Evolutionary conservation across 2,329 filamentous ascomycete species (phyloP).

Genomic region (Aspergillus texensis): DNA sequence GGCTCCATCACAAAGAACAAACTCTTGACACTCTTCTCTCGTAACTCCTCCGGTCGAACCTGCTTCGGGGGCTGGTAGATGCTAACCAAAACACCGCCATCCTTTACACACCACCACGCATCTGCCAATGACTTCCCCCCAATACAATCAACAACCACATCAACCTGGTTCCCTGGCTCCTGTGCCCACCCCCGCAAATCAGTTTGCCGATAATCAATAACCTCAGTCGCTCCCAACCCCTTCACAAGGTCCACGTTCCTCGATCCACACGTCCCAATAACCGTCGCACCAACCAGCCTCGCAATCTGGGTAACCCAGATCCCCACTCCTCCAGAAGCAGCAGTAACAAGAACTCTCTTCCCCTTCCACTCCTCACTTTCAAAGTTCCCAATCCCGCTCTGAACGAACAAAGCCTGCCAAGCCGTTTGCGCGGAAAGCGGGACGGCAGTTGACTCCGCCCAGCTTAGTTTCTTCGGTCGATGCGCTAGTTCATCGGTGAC

Average conservation of each 20-base stretch:
- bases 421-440: slow-evolving; percentile 47
- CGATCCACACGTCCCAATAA: slow-evolving; percentile 44
- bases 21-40: slow-evolving; percentile 31
- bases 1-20: slow-evolving; percentile 49
- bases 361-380: slow-evolving; percentile 23
- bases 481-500: slow-evolving; percentile 41
- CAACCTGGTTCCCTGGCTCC: slow-evolving; percentile 34
- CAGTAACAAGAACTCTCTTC: slow-evolving; percentile 49
- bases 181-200: slow-evolving; percentile 34
- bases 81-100: slow-evolving; percentile 42
- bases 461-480: slow-evolving; percentile 38
- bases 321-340: slow-evolving; percentile 49
- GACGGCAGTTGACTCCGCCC: slow-evolving; percentile 41
- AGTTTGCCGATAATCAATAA: slow-evolving; percentile 43
- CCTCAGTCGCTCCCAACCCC: slow-evolving; percentile 44
- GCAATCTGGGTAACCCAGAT: slow-evolving; percentile 46
- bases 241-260: slow-evolving; percentile 44
- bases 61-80: slow-evolving; percentile 42
- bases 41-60: slow-evolving; percentile 30
- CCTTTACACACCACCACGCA: slow-evolving; percentile 46
- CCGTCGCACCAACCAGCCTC: slow-evolving; percentile 32
- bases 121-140: slow-evolving; percentile 46
- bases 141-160: slow-evolving; percentile 50
- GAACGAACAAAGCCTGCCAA: slow-evolving; percentile 49
- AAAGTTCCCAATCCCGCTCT: slow-evolving; percentile 28